Evolutionary conservation across 306 rosid species (phyloP), one percentile per base, ranked within the genome.

Genomic region (Ammopiptanthus mongolicus): DNA sequence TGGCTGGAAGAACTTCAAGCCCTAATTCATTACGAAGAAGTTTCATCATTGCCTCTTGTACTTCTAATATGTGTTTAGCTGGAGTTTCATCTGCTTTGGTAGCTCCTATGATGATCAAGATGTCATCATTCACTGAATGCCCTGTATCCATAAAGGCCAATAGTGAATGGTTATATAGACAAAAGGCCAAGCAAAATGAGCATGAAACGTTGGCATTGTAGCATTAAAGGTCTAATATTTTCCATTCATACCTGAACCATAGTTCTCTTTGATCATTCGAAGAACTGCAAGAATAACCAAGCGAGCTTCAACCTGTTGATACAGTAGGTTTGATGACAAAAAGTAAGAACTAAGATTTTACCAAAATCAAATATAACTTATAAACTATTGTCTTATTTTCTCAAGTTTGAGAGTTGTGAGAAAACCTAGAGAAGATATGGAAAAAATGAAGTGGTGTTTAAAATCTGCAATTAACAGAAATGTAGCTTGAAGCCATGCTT

Each of bases 221-320:
- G 37, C 52, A 25, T 63, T 52, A 55, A 34, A 82, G 12, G 29
- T 64, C 33, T 18, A 28, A 62, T 70, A 36, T 58, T 36, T 39
- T 42, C 65, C 58, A 28, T 10, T 59, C 84, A 47, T 95, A 95
- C 97, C 97, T 78, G 56, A 73, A 11, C 53, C 41, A 71, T 87
- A 87, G 73, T 87, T 95, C 91, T 95, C 99, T 83, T 90, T 95
- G 86, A 87, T 85, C 99, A 95, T 90, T 62, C 91, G 87, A 74
- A 92, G 90, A 82, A 92, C 97, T 0, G 97, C 97, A 14, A 95
- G 97, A 84, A 95, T 84, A 25, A 92, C 92, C 72, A 95, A 84
- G 57, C 97, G 96, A 71, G 97, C 99, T 89, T 95, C 99, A 74
- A 95, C 96, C 97, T 95, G 88, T 83, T 59, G 70, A 59, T 37